Evolutionary conservation across 208 protist species (phyloP).

Genomic region (Leishmania turanica): DNA sequence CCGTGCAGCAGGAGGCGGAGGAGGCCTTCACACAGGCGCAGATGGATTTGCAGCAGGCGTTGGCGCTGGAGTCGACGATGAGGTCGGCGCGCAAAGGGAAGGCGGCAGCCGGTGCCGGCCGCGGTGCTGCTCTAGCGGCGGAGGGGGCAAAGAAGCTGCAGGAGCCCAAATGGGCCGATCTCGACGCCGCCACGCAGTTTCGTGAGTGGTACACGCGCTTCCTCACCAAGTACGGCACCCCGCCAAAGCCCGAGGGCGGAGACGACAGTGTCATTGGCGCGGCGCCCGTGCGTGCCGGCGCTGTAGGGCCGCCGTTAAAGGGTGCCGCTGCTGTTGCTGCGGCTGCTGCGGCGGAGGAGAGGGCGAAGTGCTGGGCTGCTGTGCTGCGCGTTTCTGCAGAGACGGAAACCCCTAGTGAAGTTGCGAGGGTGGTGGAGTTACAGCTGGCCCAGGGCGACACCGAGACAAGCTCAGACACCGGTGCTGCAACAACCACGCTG

Average conservation of each 20-base stretch:
- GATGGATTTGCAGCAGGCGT: constrained; percentile 20
- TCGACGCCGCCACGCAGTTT: constrained; percentile 19
- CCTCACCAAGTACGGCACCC: constrained; percentile 24
- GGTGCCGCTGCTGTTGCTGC: constrained; percentile 14
- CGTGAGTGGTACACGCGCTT: constrained; percentile 32
- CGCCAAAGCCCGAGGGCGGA: constrained; percentile 6
- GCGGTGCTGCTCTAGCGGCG: not conserved
- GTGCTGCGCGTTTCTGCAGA: constrained; percentile 16
- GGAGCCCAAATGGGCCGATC: constrained; percentile 15
- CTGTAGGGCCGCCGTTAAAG: constrained; percentile 3
- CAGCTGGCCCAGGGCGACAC: constrained; percentile 7
- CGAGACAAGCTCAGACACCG: not conserved
- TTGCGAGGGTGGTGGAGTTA: constrained; percentile 6
- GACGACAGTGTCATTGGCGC: not conserved
- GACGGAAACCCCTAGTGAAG: not conserved
- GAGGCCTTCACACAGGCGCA: constrained; percentile 14
- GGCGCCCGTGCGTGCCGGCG: not conserved
- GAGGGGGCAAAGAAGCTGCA: constrained; percentile 15
- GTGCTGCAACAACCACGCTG: not conserved
- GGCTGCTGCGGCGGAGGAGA: constrained; percentile 19
- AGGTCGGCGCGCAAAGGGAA: constrained; percentile 9
- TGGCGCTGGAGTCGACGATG: constrained; percentile 14
- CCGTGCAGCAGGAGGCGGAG: constrained; percentile 33
- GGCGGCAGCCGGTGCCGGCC: not conserved
- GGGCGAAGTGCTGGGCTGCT: constrained; percentile 12